These are phyloP conservation scores for Byssoonygena ceratinophila DNA, from an alignment of 2,329 filamentous ascomycete species.

Conservation along the genomic window DNA sequence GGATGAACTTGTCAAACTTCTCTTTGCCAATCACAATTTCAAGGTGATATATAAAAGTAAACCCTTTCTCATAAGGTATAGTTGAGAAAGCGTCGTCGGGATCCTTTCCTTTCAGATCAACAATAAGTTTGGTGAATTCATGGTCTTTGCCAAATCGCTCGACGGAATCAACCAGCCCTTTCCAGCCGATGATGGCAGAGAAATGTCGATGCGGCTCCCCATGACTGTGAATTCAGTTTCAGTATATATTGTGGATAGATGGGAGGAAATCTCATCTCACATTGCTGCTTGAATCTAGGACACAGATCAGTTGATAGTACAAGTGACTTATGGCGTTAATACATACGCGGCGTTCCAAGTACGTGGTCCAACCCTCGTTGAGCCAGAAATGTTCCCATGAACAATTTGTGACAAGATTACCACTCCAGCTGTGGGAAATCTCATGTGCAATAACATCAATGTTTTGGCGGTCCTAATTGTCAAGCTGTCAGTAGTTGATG, in stretches of 20 bases:
- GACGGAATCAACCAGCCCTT: slow-evolving; percentile 70
- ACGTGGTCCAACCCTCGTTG: slow-evolving; percentile 83
- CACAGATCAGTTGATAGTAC: neutral
- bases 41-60: slow-evolving; percentile 83
- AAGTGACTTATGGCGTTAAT: neutral
- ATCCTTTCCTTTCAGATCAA: slow-evolving; percentile 78
- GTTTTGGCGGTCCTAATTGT: slow-evolving; percentile 60
- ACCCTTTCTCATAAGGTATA: slow-evolving; percentile 92
- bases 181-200: slow-evolving; percentile 93
- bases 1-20: slow-evolving; percentile 93
- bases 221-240: slow-evolving; percentile 44
- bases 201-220: slow-evolving; percentile 83
- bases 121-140: slow-evolving; percentile 83
- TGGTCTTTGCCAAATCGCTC: slow-evolving; percentile 69
- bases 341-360: slow-evolving; percentile 66
- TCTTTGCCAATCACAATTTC: slow-evolving; percentile 73
- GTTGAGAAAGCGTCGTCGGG: slow-evolving; percentile 92
- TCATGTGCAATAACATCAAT: slow-evolving; percentile 94
- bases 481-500: neutral
- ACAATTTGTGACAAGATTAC: slow-evolving; percentile 54
- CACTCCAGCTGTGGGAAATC: slow-evolving; percentile 68
- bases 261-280: slow-evolving; percentile 20
- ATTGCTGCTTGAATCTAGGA: slow-evolving; percentile 33
- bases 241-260: neutral
- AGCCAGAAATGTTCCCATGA: slow-evolving; percentile 49